A percentile compares a stretch with the other conserved stretches of the same genome.
These are phyloP conservation scores for Alternaria arbusti DNA, from an alignment of 2,329 filamentous ascomycete genomes.

Conservation along the genomic window DNA sequence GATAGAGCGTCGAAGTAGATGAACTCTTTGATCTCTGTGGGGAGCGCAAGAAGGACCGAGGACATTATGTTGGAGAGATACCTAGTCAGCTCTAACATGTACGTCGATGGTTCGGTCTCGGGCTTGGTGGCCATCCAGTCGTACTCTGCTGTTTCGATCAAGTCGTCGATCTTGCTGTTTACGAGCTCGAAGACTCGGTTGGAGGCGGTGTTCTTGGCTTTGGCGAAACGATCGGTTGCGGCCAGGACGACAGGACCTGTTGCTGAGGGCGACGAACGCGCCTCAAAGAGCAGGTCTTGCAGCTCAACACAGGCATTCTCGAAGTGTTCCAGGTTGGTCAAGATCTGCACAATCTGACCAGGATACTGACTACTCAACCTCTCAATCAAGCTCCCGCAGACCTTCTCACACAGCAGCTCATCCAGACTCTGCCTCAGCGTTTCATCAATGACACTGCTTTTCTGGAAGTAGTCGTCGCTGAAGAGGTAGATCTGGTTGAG, in stretches of 20 bases:
- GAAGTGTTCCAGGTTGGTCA: constrained; percentile 97
- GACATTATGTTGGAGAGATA: constrained; percentile 98
- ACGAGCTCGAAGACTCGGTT: constrained; percentile 98
- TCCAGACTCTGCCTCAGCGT: constrained; percentile 89
- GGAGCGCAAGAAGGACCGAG: constrained; percentile 89
- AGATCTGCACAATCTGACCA: constrained; percentile 96
- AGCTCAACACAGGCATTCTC: constrained; percentile 91
- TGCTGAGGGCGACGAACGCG: constrained; percentile 79
- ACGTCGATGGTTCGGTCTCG: constrained; percentile 79
- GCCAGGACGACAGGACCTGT: constrained; percentile 79
- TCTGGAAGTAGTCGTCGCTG: constrained; percentile 92
- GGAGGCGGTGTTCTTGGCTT: constrained; percentile 93
- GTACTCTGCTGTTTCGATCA: constrained; percentile 96
- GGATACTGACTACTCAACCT: constrained; percentile 90
- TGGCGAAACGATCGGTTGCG: constrained; percentile 85
- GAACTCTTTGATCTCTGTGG: constrained; percentile 93
- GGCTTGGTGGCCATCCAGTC: constrained; percentile 76
- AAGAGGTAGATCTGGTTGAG: constrained; percentile 99
- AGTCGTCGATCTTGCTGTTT: constrained; percentile 97
- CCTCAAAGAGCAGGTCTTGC: constrained; percentile 83
- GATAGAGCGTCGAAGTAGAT: constrained; percentile 97
- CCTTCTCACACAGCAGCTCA: constrained; percentile 88
- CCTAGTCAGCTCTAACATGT: constrained; percentile 92
- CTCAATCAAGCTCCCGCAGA: constrained; percentile 88
- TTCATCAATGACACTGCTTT: constrained; percentile 87